Conservation (phyloP, 148 eudicot species). For the Vaccinium myrtillus region DNA sequence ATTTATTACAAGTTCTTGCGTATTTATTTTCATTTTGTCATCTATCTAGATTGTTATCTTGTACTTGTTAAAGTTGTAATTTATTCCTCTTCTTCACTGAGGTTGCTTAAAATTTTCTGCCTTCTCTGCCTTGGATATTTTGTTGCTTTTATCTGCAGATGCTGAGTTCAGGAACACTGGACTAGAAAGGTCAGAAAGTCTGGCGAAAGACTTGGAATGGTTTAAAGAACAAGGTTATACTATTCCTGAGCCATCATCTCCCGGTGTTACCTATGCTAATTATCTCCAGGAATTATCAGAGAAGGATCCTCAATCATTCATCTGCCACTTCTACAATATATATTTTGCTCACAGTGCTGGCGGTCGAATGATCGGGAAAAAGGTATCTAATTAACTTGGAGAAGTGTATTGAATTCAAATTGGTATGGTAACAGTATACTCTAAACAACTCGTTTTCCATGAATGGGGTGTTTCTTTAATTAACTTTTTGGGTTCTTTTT, state of each 20-base stretch:
- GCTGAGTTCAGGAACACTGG: conserved; percentile 90
- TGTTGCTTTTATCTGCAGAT: conserved; percentile 42
- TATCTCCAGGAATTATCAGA: conserved; percentile 66
- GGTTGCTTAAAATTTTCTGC: not conserved
- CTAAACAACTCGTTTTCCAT: not conserved
- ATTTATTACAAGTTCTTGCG: not conserved
- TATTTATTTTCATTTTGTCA: not conserved
- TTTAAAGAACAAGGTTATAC: conserved; percentile 81
- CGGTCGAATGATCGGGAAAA: conserved; percentile 93
- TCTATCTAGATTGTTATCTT: not conserved
- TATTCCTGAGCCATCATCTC: conserved; percentile 85
- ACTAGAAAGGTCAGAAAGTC: conserved; percentile 67
- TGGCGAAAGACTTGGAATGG: conserved; percentile 87
- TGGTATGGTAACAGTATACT: not conserved
- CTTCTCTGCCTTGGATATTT: not conserved
- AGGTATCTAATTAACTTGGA: conserved; percentile 41
- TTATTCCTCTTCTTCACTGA: not conserved
- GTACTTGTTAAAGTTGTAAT: not conserved
- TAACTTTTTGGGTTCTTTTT: not conserved
- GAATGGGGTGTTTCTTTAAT: not conserved
- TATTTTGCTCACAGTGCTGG: conserved; percentile 95
- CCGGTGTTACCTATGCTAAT: conserved; percentile 63
- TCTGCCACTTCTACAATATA: conserved; percentile 88
- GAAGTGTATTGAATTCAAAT: not conserved
- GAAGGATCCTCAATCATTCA: conserved; percentile 87